Evolutionary conservation across 352 stramenopile species (phyloP), one percentile per base, ranked within the genome.

Genomic region (Saprolegnia diclina): DNA sequence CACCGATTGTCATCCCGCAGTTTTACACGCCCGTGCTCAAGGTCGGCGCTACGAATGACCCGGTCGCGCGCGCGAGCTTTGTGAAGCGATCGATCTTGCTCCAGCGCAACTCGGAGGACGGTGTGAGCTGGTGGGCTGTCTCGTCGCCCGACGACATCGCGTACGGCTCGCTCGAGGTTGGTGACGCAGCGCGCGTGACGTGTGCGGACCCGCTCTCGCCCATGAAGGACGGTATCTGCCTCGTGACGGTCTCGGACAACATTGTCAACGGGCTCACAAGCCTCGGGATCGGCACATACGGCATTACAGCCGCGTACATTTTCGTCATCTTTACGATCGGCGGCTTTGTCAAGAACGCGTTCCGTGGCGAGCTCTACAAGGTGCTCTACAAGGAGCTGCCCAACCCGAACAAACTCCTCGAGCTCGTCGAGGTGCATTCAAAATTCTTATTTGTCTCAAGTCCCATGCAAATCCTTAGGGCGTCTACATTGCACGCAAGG

Each of bases 311-410:
- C 0, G 82, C 91, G 55, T 95, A 95, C 74, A 74, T 95, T 63
- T 95, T 95, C 55, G 87, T 95, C 13, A 75, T 95, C 24, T 83
- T 95, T 37, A 95, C 87, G 1, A 87, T 95, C 50, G 87, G 87
- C n/a, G 88, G 73, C 29, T 85, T 86, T 3, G 85, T 95, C 26
- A 93, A 93, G 68, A 73, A 81, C 7, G 92, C 93, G 65, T 92
- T 95, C 74, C 87, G 87, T 16, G 86, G 86, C 10, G 81, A 77
- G 19, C 56, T 92, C 40, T 87, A 85, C 74, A 73, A 90, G 72
- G 88, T 95, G 57, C 82, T 93, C 66, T 94, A 94, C 72, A 67
- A 77, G 19, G 87, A 95, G 59, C 73, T 95, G 18, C 87, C 87
- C 0, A 87, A 94, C 56, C 86, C 87, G 0, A 80, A 90, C 19